Evolutionary conservation across 75 land plant species (phyloP).

Genomic region (Sequoiadendron giganteum): DNA sequence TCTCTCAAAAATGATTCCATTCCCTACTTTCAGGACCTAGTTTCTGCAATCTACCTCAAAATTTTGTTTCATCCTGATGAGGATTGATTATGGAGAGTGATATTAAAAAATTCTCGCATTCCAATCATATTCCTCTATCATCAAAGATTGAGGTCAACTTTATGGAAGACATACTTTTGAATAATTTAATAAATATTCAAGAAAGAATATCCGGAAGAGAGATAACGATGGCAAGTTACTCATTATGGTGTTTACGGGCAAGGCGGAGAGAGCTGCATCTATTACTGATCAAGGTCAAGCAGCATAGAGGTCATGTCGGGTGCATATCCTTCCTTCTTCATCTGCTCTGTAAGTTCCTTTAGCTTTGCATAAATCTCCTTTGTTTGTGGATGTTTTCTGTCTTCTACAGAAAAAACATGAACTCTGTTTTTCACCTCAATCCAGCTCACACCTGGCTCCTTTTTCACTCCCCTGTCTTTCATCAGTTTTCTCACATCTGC

Average conservation of each 20-base stretch:
- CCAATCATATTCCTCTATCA: not conserved
- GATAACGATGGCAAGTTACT: not conserved
- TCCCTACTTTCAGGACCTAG: no score
- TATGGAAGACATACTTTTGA: not conserved
- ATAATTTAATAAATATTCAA: not conserved
- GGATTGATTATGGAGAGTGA: no score
- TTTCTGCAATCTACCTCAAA: no score
- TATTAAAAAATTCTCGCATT: no score
- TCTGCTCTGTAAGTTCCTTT: slow-evolving; percentile 7
- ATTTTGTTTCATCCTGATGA: no score
- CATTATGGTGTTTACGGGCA: not conserved
- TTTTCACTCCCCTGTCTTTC: slow-evolving; percentile 15
- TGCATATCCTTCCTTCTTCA: not conserved
- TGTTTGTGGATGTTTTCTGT: slow-evolving; percentile 14
- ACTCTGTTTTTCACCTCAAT: slow-evolving; percentile 18
- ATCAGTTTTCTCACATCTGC: slow-evolving; percentile 15
- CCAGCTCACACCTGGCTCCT: slow-evolving; percentile 22
- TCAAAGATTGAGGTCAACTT: not conserved
- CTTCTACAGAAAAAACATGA: slow-evolving; percentile 15
- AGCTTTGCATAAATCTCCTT: slow-evolving; percentile 2
- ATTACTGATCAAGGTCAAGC: not conserved
- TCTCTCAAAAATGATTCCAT: not conserved
- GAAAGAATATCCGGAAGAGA: not conserved
- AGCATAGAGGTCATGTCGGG: not conserved
- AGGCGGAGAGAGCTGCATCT: not conserved